Base-by-base conservation (phyloP, 1,284 basidiomycete genomes). In the Inonotus hispidus region DNA sequence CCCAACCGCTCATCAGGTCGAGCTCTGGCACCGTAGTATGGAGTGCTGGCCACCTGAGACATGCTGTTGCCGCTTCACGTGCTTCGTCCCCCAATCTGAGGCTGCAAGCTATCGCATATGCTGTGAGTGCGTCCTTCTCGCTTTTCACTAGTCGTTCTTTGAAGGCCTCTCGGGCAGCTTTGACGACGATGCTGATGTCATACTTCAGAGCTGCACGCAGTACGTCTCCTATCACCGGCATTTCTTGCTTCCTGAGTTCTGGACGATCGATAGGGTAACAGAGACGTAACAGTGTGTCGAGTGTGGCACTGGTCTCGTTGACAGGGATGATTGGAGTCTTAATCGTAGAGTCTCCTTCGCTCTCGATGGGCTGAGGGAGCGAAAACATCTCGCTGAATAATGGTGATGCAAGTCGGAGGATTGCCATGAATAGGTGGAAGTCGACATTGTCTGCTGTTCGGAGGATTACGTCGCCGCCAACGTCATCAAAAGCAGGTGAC, bases 381-480 rank as follows among this genome's bases (percentile, higher is more conserved):
- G 58, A 54, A 35, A 63, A 38, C 52, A 63, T 53, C 41, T 63
- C 61, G 13, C 50, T 46, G 46, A 63, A 59, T 8, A 60, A 25
- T 6, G 53, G 58, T 1, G 61, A 63, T 23, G 50, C 37, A 16
- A 54, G 39, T 11, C 35, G 32, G 43, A 63, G 61, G 50, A 63
- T 63, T 16, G 23, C 19, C 25, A 29, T 55, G 19, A 47, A 49
- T 2, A 60, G 50, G 1, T 32, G 61, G 53, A 63, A 60, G 27
- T 50, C 45, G 25, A 55, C 50, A 23, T 55, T 46, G 23, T 63
- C 58, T 4, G 37, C 29, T 21, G 61, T 52, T 21, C 49, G 61
- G 8, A 63, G 43, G 41, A 63, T 56, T 11, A 63, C 27, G 45
- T 63, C 61, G 23, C 58, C 61, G 7, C 49, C 35, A 21, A 53